Base-by-base conservation (phyloP, 2,329 filamentous ascomycete species). In the Ascocoryne sarcoides region DNA sequence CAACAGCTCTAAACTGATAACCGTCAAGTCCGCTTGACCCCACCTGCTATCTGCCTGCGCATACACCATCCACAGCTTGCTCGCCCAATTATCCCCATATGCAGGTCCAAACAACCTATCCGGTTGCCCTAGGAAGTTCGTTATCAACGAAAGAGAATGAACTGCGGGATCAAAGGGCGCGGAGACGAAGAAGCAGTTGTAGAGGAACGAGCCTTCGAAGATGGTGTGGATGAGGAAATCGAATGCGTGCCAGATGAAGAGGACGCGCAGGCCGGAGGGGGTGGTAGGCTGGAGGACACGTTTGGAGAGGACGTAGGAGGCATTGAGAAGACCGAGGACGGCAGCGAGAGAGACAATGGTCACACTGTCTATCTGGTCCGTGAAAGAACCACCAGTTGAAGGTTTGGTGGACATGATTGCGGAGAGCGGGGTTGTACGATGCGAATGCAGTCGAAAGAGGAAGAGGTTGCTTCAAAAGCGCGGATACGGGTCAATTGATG, bases 181-280 rank as follows among this genome's bases (percentile, higher is more conserved):
- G 8, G 49, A 78, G 51, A 72, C 72, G 71, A 88, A 90, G 73
- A 96, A 93, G 68, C 86, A 94, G 66, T 94, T 86, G 71, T 88
- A 95, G 17, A 95, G 77, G 64, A 87, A 96, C 56, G 79, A 82
- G 39, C 87, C 89, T 66, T 96, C 90, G 60, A 96, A 83, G 60
- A 87, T 70, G 63, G 93, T 78, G 67, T 98, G 92, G 56, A 89
- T 90, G 32, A 95, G 73, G 21, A 86, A 86, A 62, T 95, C 89
- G 65, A 94, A 93, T 28, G 85, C 74, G 67, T 95, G 89, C 90
- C 90, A 95, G 65, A 93, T 75, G 71, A 95, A 95, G 49, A 95
- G 79, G 59, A 84, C 67, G 46, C 88, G 86, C 41, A 72, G 70
- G 37, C 78, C 74, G 28, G 65, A 59, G 1, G 73, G 45, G 2